A percentile compares a stretch with the other conserved stretches of the same genome.
These are phyloP conservation scores for Haematococcus lacustris DNA, from an alignment of 139 green algal species.

Conservation along the genomic window DNA sequence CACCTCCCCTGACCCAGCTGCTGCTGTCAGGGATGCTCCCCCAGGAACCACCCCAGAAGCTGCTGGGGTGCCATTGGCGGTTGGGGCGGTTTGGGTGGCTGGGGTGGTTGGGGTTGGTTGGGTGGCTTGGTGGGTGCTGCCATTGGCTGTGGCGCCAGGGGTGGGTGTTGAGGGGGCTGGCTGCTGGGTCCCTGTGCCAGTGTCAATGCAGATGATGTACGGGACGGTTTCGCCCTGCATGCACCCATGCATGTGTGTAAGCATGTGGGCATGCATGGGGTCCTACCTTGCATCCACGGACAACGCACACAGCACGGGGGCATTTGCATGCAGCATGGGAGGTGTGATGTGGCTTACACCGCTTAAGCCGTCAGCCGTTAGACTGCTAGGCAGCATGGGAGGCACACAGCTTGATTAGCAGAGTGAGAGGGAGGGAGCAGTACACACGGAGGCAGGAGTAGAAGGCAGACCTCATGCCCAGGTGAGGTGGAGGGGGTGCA, in stretches of 20 bases:
- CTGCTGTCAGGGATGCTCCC: neutral
- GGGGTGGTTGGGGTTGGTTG: too few relatives aligned
- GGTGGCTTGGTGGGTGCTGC: neutral
- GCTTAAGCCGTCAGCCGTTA: too few relatives aligned
- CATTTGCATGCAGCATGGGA: neutral
- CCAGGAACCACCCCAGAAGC: neutral
- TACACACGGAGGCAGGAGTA: too few relatives aligned
- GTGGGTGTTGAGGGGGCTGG: neutral
- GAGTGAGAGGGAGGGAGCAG: too few relatives aligned
- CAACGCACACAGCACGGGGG: neutral
- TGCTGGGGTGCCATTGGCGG: neutral
- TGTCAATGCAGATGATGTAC: constrained; percentile 88
- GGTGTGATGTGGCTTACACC: too few relatives aligned
- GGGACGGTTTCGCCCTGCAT: constrained; percentile 85
- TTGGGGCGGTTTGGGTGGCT: too few relatives aligned
- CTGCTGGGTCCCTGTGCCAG: neutral
- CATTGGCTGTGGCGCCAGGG: neutral
- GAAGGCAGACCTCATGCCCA: too few relatives aligned
- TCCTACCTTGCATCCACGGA: neutral
- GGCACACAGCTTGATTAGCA: constrained; percentile 1
- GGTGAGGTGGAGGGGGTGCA: too few relatives aligned
- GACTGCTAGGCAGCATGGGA: too few relatives aligned
- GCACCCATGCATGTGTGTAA: neutral
- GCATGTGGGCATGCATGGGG: neutral
- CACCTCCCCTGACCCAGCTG: too few relatives aligned